Conservation (phyloP, 768 basidiomycete species). For the Rhodosporidiobolus sp. region DNA sequence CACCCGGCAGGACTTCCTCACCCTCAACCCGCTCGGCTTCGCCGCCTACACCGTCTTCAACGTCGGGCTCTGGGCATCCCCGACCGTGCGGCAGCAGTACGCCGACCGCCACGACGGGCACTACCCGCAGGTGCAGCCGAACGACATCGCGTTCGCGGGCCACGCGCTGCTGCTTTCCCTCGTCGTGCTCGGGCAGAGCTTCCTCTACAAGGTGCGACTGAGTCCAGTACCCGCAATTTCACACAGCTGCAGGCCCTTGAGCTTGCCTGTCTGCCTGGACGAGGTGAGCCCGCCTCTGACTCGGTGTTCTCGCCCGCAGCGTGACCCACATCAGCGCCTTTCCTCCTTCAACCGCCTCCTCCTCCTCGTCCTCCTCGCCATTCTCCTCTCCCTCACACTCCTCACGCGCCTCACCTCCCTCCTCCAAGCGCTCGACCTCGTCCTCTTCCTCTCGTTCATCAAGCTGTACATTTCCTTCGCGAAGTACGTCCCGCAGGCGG, state of each 20-base stretch:
- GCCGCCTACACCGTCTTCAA: constrained; percentile 48
- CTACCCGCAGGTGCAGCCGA: constrained; percentile 47
- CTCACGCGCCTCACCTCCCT: constrained; percentile 36
- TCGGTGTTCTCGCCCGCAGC: constrained; percentile 1
- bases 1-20: constrained; percentile 51
- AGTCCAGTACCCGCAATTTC: too few relatives aligned
- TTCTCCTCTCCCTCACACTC: constrained; percentile 40
- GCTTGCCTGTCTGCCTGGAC: not conserved
- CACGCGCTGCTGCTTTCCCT: constrained; percentile 48
- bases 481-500: constrained; percentile 53
- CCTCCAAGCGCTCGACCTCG: constrained; percentile 44
- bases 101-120: constrained; percentile 48
- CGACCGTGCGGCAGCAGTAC: constrained; percentile 49
- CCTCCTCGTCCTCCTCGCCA: constrained; percentile 37
- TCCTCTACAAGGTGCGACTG: constrained; percentile 45
- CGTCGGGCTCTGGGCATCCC: constrained; percentile 46
- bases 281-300: not conserved
- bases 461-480: constrained; percentile 50
- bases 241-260: too few relatives aligned
- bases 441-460: constrained; percentile 47
- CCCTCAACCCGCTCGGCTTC: constrained; percentile 51
- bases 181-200: constrained; percentile 48
- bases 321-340: constrained; percentile 25
- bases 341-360: constrained; percentile 40
- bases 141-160: constrained; percentile 52